These are phyloP conservation scores for Leccinum truebloodii DNA, from an alignment of 768 basidiomycete genomes.

Conservation along the genomic window DNA sequence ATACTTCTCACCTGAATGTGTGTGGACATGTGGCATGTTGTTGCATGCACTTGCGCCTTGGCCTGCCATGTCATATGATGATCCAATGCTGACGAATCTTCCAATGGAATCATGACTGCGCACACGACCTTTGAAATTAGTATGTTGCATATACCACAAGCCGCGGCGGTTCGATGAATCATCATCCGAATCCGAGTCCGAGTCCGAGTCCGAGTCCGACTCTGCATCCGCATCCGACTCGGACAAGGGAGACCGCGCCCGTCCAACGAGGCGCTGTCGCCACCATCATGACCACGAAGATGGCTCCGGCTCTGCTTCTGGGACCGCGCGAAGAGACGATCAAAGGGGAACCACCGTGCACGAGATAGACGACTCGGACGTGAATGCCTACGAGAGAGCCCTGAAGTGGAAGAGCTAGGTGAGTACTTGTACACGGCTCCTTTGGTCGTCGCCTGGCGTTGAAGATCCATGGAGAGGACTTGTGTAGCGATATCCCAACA, in stretches of 20 bases:
- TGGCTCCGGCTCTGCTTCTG: not conserved
- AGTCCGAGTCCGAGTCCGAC: constrained; percentile 17
- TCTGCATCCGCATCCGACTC: constrained; percentile 39
- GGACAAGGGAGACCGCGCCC: constrained; percentile 15
- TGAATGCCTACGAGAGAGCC: constrained; percentile 54
- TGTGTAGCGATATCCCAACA: not conserved
- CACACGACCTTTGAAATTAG: constrained; percentile 43
- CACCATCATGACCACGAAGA: constrained; percentile 3
- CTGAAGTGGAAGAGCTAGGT: constrained; percentile 26
- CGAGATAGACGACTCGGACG: constrained; percentile 27
- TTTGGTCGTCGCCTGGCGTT: not conserved
- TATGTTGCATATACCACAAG: constrained; percentile 95
- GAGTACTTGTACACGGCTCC: not conserved
- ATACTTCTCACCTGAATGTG: too few relatives aligned
- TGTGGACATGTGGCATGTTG: not conserved
- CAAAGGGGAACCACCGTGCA: constrained; percentile 16
- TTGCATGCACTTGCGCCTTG: not conserved
- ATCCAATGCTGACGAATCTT: not conserved
- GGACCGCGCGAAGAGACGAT: constrained; percentile 8
- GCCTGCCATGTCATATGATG: not conserved
- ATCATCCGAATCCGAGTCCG: constrained; percentile 51
- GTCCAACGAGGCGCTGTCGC: constrained; percentile 6
- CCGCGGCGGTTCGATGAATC: constrained; percentile 81
- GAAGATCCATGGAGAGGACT: not conserved
- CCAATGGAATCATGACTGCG: not conserved